Conservation (phyloP, 2,329 filamentous ascomycete species). For the Corinectria fuckeliana region DNA sequence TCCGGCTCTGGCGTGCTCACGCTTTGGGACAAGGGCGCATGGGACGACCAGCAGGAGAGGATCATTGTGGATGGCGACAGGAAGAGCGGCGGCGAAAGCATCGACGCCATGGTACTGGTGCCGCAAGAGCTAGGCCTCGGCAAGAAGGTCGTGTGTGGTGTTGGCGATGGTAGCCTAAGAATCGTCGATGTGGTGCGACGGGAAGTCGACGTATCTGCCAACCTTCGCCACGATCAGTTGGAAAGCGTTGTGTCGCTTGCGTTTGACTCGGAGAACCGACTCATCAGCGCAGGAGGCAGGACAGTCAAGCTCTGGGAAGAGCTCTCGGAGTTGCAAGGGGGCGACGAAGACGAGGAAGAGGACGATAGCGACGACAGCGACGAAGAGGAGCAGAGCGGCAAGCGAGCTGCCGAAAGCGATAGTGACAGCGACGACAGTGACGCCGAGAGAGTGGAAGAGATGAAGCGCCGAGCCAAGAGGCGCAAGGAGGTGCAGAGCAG, state of each 20-base stretch:
- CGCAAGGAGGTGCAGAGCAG: conserved; percentile 48
- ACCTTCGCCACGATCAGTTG: conserved; percentile 77
- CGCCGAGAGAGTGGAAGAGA: conserved; percentile 24
- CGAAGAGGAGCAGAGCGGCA: conserved; percentile 50
- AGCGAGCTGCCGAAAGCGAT: conserved; percentile 56
- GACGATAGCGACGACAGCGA: conserved; percentile 55
- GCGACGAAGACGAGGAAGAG: conserved; percentile 54
- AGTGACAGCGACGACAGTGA: conserved; percentile 48
- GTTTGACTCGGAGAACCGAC: conserved; percentile 83
- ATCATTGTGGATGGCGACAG: conserved; percentile 74
- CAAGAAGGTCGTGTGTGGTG: conserved; percentile 78
- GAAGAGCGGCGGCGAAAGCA: conserved; percentile 70
- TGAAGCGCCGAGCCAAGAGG: conserved; percentile 1
- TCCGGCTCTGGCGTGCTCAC: conserved; percentile 82
- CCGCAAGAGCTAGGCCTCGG: conserved; percentile 73
- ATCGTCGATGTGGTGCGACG: conserved; percentile 79
- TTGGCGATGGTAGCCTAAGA: conserved; percentile 80
- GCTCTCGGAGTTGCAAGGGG: conserved; percentile 60
- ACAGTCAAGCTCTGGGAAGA: conserved; percentile 95
- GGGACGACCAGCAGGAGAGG: conserved; percentile 94
- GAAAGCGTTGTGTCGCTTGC: conserved; percentile 83
- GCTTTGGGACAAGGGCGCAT: conserved; percentile 91
- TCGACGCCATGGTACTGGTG: conserved; percentile 78
- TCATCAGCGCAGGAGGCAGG: conserved; percentile 88
- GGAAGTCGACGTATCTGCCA: conserved; percentile 70